Percentiles rank a stretch among this genome's conserved stretches.
phyloP scores from a whole-genome alignment of 768 basidiomycete genomes.

The Gelatoporia subvermispora region DNA sequence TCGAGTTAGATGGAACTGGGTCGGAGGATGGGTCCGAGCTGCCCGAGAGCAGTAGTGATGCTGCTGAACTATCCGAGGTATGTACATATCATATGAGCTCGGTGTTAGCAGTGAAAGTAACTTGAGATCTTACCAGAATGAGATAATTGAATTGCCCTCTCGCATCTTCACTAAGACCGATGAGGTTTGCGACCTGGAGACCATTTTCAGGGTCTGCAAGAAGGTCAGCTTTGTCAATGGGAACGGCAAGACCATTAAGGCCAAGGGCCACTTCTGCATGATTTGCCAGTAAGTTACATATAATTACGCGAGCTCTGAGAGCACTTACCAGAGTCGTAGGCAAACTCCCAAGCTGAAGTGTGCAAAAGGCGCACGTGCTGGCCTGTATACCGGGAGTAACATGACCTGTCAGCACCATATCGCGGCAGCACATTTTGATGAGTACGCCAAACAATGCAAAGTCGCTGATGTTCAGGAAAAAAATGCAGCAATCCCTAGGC shows the following conservation, averaged over 20 bases:
- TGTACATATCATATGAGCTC: not conserved
- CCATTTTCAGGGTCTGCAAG: not conserved
- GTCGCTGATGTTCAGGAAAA: not conserved
- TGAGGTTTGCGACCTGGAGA: not conserved
- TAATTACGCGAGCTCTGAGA: not conserved
- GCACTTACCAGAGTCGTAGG: not conserved
- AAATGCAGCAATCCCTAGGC: not conserved
- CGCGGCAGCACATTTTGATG: not conserved
- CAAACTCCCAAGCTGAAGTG: not conserved
- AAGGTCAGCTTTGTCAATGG: not conserved
- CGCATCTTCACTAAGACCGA: not conserved
- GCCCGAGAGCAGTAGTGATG: not conserved
- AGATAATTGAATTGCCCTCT: not conserved
- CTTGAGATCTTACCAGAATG: not conserved
- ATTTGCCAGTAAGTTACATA: not conserved
- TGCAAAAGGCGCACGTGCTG: not conserved
- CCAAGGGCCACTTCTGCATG: not conserved
- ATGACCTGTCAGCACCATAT: not conserved
- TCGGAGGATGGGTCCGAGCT: not conserved
- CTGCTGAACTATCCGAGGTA: not conserved
- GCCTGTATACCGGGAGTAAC: not conserved
- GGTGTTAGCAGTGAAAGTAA: not conserved
- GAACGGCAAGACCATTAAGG: not conserved
- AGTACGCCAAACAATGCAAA: not conserved
- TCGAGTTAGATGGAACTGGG: not conserved